Conservation (phyloP, 768 basidiomycete genomes). For the Tulasnella sp. region DNA sequence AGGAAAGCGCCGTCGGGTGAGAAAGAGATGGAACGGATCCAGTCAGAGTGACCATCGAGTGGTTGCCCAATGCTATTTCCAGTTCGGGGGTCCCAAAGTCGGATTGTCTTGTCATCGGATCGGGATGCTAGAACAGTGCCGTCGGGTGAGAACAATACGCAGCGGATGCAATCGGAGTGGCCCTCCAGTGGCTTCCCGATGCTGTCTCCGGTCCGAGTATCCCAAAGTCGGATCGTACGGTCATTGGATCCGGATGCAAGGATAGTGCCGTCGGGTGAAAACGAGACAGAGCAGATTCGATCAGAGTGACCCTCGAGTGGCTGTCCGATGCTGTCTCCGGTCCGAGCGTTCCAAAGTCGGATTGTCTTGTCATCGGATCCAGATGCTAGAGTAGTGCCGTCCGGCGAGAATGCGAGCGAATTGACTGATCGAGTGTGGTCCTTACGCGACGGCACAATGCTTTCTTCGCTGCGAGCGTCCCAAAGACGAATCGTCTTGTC, state of each 20-base stretch:
- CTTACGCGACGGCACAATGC: too few relatives aligned
- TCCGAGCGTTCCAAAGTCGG: neutral
- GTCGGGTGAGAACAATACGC: slow-evolving; percentile 3
- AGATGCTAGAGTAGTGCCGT: neutral
- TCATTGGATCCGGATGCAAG: neutral
- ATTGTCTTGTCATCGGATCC: neutral
- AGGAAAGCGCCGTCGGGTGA: neutral
- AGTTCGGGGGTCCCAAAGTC: neutral
- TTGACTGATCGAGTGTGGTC: neutral
- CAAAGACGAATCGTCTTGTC: too few relatives aligned
- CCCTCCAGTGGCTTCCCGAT: neutral
- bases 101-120: neutral
- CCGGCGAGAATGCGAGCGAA: neutral
- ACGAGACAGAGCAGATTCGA: neutral
- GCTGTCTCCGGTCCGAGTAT: neutral
- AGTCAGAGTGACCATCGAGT: neutral
- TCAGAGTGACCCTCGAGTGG: neutral
- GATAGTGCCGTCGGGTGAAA: neutral
- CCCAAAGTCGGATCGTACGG: neutral
- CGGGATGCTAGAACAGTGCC: neutral
- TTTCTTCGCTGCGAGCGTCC: too few relatives aligned
- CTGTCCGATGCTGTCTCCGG: neutral
- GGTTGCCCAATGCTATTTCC: neutral
- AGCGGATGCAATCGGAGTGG: neutral
- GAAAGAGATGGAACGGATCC: neutral